Percentiles rank a stretch among this genome's conserved stretches.
Conservation (phyloP, 352 stramenopile genomes). For the Globisporangium cederbergense region DNA sequence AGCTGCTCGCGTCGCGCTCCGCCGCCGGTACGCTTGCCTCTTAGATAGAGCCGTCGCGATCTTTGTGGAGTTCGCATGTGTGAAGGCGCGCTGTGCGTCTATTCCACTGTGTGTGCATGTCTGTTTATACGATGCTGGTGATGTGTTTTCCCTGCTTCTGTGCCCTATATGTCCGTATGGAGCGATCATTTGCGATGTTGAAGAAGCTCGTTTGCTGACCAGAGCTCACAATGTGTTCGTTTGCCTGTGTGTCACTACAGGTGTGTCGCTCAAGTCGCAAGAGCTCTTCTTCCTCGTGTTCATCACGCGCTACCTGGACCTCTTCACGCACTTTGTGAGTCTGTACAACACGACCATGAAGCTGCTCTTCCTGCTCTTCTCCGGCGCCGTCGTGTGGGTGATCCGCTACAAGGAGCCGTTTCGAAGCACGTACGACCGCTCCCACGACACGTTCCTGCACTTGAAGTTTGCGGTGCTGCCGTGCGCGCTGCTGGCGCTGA, state of each 20-base stretch:
- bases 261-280: constrained; percentile 98
- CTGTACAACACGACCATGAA: constrained; percentile 99
- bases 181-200: not conserved
- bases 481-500: constrained; percentile 93
- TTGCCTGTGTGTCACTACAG: constrained; percentile 31
- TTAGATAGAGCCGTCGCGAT: not conserved
- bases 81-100: not conserved
- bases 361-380: constrained; percentile 96
- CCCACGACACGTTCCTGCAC: constrained; percentile 99
- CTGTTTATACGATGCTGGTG: not conserved
- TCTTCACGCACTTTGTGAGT: constrained; percentile 95
- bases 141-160: not conserved
- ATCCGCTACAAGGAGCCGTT: constrained; percentile 96
- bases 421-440: constrained; percentile 97
- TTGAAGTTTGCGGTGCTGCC: constrained; percentile 97
- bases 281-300: constrained; percentile 99
- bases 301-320: constrained; percentile 97
- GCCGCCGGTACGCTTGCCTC: constrained; percentile 48
- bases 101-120: not conserved
- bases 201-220: not conserved
- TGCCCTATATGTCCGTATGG: not conserved
- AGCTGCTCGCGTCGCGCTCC: constrained; percentile 88
- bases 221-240: not conserved
- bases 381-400: constrained; percentile 97
- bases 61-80: not conserved